phyloP scores from a whole-genome alignment of 2,329 filamentous ascomycete genomes.

The Fusarium gaditjirri region DNA sequence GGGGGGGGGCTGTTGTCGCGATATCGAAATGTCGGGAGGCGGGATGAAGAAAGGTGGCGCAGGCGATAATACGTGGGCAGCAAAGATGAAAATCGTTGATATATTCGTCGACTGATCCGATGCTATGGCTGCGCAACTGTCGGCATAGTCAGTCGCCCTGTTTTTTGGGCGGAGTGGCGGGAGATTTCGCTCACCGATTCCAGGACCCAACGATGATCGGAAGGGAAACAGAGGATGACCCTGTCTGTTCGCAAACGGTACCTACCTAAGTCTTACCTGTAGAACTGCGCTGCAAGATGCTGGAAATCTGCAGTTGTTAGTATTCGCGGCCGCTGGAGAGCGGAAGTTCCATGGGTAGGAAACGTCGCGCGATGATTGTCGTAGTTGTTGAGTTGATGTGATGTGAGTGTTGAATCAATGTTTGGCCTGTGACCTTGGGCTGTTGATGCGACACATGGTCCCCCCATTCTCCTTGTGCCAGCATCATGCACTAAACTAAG shows the following conservation, averaged over 20 bases:
- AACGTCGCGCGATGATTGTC: slow-evolving; percentile 41
- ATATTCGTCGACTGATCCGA: slow-evolving; percentile 8
- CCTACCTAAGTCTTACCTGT: slow-evolving; percentile 37
- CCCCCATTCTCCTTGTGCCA: slow-evolving; percentile 44
- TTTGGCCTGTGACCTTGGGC: slow-evolving; percentile 41
- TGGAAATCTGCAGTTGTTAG: slow-evolving; percentile 34
- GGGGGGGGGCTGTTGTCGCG: slow-evolving; percentile 17
- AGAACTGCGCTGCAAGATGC: slow-evolving; percentile 25
- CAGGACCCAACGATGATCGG: slow-evolving; percentile 28
- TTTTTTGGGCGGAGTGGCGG: slow-evolving; percentile 31
- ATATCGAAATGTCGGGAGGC: slow-evolving; percentile 10
- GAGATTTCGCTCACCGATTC: slow-evolving; percentile 43
- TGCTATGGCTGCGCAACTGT: slow-evolving; percentile 25
- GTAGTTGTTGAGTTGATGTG: slow-evolving; percentile 31
- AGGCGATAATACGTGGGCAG: slow-evolving; percentile 2
- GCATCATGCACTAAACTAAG: slow-evolving; percentile 35
- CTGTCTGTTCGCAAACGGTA: slow-evolving; percentile 24
- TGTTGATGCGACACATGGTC: slow-evolving; percentile 47
- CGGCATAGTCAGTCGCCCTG: slow-evolving; percentile 32
- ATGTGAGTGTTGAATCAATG: slow-evolving; percentile 37
- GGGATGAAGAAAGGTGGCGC: slow-evolving; percentile 16
- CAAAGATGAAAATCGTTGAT: slow-evolving; percentile 14
- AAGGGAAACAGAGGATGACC: slow-evolving; percentile 18
- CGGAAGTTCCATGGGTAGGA: slow-evolving; percentile 41
- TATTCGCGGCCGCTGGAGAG: slow-evolving; percentile 43